These are phyloP conservation scores for Eutrema heterophyllum DNA, from an alignment of 345 rosid genomes.

Conservation along the genomic window DNA sequence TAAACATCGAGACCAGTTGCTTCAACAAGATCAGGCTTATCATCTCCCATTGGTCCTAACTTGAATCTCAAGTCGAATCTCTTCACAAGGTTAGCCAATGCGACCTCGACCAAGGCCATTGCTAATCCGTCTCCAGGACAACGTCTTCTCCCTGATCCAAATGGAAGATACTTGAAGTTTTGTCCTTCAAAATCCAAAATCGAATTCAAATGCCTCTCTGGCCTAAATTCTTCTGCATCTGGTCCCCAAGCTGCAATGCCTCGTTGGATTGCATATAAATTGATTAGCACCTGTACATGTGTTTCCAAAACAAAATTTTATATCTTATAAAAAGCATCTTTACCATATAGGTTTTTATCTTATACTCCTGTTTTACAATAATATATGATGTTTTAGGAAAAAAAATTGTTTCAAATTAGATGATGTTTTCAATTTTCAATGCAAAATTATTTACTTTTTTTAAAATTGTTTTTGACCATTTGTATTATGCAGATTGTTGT, in stretches of 20 bases:
- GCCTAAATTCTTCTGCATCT: slow-evolving; percentile 22
- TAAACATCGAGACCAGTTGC: not conserved
- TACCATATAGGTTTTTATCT: not conserved
- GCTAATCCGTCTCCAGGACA: slow-evolving; percentile 21
- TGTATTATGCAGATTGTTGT: too few species aligned
- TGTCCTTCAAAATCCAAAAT: slow-evolving; percentile 9
- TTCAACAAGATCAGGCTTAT: not conserved
- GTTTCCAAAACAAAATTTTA: too few species aligned
- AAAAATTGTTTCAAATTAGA: too few species aligned
- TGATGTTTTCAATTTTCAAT: too few species aligned
- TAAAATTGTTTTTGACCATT: too few species aligned
- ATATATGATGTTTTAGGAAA: too few species aligned
- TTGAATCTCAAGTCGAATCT: slow-evolving; percentile 16
- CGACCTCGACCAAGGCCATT: not conserved
- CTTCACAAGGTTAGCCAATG: slow-evolving; percentile 9
- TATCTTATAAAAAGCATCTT: not conserved
- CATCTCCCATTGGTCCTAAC: not conserved
- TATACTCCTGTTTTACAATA: not conserved
- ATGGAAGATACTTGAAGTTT: slow-evolving; percentile 22
- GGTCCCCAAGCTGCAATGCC: slow-evolving; percentile 14
- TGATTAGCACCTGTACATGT: slow-evolving; percentile 17
- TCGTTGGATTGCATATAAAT: slow-evolving; percentile 29
- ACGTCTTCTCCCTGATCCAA: slow-evolving; percentile 18
- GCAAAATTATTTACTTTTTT: too few species aligned
- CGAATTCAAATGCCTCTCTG: slow-evolving; percentile 27